A percentile compares a stretch with the other conserved stretches of the same genome.
These are phyloP conservation scores for Aspergillus leporis DNA, from an alignment of 495 filamentous ascomycete genomes.

Conservation along the genomic window DNA sequence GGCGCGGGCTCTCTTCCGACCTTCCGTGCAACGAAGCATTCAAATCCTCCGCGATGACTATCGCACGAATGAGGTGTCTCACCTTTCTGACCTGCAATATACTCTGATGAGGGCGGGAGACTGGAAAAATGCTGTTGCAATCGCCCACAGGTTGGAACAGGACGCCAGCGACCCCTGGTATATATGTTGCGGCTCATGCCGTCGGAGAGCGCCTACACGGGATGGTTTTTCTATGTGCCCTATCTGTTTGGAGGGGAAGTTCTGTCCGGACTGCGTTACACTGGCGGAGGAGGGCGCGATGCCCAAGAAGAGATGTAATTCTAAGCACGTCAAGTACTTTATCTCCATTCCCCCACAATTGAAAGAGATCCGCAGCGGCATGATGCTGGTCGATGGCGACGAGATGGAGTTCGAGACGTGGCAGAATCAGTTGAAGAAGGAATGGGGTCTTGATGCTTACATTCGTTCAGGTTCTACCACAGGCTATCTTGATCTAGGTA, in stretches of 20 bases:
- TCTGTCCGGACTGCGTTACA: constrained; percentile 10
- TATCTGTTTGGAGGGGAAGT: constrained; percentile 12
- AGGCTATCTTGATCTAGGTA: no score
- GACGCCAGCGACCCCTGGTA: neutral
- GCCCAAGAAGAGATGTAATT: constrained; percentile 11
- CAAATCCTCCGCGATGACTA: constrained; percentile 14
- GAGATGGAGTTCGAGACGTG: no score
- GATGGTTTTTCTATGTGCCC: constrained; percentile 11
- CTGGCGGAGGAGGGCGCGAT: constrained; percentile 5
- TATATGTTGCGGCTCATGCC: constrained; percentile 8
- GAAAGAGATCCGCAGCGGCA: neutral
- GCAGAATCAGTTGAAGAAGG: no score
- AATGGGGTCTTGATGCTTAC: no score
- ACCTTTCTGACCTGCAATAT: neutral
- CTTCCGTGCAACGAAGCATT: constrained; percentile 5
- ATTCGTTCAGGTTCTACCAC: no score
- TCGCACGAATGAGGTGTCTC: constrained; percentile 9
- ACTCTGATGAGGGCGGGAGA: neutral
- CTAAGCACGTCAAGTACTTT: constrained; percentile 12
- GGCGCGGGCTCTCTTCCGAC: constrained; percentile 10
- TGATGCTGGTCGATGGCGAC: no score
- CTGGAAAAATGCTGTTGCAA: neutral
- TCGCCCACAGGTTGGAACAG: no score
- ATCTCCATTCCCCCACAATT: constrained; percentile 6
- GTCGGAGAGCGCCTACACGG: neutral